Percentiles rank a stretch among this genome's conserved stretches.
Conservation (phyloP, 352 stramenopile species). For the Bremia lactucae region DNA sequence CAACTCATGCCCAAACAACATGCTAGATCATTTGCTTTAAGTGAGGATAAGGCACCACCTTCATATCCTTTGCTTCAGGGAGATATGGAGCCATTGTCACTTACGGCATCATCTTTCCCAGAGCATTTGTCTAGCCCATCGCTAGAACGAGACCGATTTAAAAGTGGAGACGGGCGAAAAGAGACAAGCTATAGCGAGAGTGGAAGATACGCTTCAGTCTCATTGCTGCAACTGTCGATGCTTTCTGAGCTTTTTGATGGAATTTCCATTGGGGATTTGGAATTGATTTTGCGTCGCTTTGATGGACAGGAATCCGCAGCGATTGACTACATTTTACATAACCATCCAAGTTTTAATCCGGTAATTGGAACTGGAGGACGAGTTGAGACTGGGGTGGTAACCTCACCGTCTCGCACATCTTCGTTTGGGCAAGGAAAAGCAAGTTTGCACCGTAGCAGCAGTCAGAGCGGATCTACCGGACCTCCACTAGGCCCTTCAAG, state of each 20-base stretch:
- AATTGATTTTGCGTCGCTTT: slow-evolving; percentile 34
- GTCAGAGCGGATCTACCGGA: slow-evolving; percentile 11
- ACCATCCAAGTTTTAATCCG: slow-evolving; percentile 65
- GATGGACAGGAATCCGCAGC: slow-evolving; percentile 39
- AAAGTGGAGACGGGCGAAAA: slow-evolving; percentile 19
- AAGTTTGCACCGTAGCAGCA: slow-evolving; percentile 26
- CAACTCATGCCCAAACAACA: slow-evolving; percentile 65
- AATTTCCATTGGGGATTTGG: slow-evolving; percentile 54
- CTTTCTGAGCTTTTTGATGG: slow-evolving; percentile 63
- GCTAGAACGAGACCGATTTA: slow-evolving; percentile 15
- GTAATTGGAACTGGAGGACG: slow-evolving; percentile 16
- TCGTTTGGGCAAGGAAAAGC: slow-evolving; percentile 17
- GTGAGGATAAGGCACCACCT: slow-evolving; percentile 25
- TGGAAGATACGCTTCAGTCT: slow-evolving; percentile 27
- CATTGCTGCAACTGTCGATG: slow-evolving; percentile 46
- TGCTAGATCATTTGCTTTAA: slow-evolving; percentile 17
- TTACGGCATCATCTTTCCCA: slow-evolving; percentile 8
- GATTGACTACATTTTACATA: slow-evolving; percentile 59
- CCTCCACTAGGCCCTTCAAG: slow-evolving; percentile 20
- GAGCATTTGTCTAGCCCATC: slow-evolving; percentile 15
- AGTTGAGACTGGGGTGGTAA: slow-evolving; percentile 15
- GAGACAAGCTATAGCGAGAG: slow-evolving; percentile 22
- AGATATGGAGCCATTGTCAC: slow-evolving; percentile 26
- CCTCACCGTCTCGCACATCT: slow-evolving; percentile 15
- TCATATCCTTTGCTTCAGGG: slow-evolving; percentile 6